These are phyloP conservation scores for Anthracocystis panici-leucophaei DNA, from an alignment of 1,284 basidiomycete genomes.

Conservation along the genomic window DNA sequence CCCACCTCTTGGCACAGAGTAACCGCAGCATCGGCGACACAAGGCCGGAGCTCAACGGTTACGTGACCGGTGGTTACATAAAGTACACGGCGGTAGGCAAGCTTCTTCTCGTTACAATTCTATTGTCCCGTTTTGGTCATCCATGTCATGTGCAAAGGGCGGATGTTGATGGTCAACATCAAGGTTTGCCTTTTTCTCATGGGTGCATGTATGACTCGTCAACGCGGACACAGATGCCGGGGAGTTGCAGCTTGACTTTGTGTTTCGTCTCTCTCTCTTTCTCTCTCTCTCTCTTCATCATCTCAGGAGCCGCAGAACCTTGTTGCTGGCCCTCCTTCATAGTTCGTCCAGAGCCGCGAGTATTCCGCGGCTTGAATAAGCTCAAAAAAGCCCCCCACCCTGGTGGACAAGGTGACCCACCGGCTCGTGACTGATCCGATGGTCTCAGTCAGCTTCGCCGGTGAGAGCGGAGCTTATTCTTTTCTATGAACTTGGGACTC, in stretches of 20 bases:
- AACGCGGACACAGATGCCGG: conserved; percentile 28
- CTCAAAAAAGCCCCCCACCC: background rate
- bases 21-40: background rate
- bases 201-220: conserved; percentile 7
- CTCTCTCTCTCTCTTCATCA: background rate
- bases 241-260: background rate
- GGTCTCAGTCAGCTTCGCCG: conserved; percentile 16
- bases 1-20: conserved; percentile 4
- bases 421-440: conserved; percentile 21
- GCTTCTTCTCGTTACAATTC: background rate
- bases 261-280: background rate
- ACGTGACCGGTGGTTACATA: conserved; percentile 6
- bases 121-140: background rate
- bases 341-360: background rate
- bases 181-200: conserved; percentile 26
- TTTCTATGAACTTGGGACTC: background rate
- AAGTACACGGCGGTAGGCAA: background rate
- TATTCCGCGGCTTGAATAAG: background rate
- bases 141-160: conserved; percentile 7
- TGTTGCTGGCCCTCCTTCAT: conserved; percentile 5
- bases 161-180: conserved; percentile 28
- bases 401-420: conserved; percentile 4
- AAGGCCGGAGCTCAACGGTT: conserved; percentile 11
- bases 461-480: conserved; percentile 3
- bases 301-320: conserved; percentile 17